Conservation (phyloP, 768 basidiomycete species). For the Suillus subalutaceus region DNA sequence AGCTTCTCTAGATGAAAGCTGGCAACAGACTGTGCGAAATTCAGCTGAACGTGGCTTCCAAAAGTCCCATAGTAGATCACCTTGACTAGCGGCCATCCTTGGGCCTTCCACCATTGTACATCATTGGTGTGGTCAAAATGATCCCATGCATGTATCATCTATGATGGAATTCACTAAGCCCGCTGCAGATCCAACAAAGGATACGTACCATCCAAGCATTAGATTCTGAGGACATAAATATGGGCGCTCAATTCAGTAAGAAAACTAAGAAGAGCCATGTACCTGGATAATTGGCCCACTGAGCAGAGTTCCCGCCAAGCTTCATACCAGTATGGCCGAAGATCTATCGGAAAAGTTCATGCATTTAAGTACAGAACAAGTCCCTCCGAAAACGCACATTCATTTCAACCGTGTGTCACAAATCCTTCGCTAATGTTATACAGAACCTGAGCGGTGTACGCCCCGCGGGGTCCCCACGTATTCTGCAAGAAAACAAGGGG, state of each 20-base stretch:
- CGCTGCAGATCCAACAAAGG: background rate
- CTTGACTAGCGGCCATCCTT: conserved; percentile 79
- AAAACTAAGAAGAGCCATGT: background rate
- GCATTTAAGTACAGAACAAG: conserved; percentile 59
- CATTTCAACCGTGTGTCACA: conserved; percentile 80
- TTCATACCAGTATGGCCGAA: conserved; percentile 87
- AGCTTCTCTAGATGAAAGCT: conserved; percentile 75
- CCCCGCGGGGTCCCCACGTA: conserved; percentile 77
- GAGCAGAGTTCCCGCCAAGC: conserved; percentile 52
- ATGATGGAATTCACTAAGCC: background rate
- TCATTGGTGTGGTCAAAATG: conserved; percentile 77
- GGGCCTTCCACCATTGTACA: conserved; percentile 65
- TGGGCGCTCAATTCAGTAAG: background rate
- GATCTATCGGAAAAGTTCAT: conserved; percentile 46
- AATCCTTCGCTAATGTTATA: conserved; percentile 78
- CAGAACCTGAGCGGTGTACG: conserved; percentile 62
- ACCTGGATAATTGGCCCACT: conserved; percentile 79
- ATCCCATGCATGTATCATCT: conserved; percentile 84
- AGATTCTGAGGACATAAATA: conserved; percentile 46
- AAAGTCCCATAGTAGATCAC: conserved; percentile 31
- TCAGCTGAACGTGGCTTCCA: background rate
- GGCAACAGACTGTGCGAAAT: conserved; percentile 53
- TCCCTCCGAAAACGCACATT: conserved; percentile 13
- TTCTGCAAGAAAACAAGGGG: conserved; percentile 43
- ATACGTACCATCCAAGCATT: conserved; percentile 72